These are phyloP conservation scores for Ceratocystis ficicola DNA, from an alignment of 2,329 filamentous ascomycete species.

Conservation along the genomic window DNA sequence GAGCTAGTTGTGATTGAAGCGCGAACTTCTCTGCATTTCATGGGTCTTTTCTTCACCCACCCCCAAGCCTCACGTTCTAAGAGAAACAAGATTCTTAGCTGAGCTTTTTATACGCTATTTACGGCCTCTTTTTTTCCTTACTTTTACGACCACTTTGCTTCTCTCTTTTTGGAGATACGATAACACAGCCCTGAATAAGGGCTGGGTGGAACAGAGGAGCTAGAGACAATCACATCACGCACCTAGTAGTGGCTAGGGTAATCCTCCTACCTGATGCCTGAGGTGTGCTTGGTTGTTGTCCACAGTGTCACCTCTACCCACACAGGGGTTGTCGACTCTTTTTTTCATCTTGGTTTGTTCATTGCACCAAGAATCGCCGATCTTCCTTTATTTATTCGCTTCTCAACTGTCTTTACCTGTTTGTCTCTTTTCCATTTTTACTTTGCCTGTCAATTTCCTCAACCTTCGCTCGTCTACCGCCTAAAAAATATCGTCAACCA, in stretches of 20 bases:
- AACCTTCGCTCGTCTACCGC: not conserved
- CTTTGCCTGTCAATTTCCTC: not conserved
- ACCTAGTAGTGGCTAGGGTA: not conserved
- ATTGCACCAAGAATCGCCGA: not conserved
- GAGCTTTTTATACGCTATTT: conserved; percentile 6
- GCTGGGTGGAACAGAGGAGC: not conserved
- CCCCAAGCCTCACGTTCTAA: not conserved
- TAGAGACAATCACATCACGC: not conserved
- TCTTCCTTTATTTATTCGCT: conserved; percentile 1
- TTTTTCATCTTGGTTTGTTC: not conserved
- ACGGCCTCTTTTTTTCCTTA: not conserved
- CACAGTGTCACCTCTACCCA: not conserved
- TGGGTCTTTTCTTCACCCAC: not conserved
- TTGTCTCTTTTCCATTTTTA: not conserved
- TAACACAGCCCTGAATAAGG: not conserved
- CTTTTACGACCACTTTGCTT: not conserved
- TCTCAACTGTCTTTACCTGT: conserved; percentile 19
- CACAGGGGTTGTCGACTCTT: conserved; percentile 5
- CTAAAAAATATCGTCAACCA: conserved; percentile 7
- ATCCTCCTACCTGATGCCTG: not conserved
- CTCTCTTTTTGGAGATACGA: conserved; percentile 7
- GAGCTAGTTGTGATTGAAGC: not conserved
- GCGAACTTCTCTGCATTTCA: not conserved
- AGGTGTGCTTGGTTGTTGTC: not conserved
- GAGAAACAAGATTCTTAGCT: not conserved